These are phyloP conservation scores for Phytophthora pseudosyringae DNA, from an alignment of 352 stramenopile species.

Conservation along the genomic window DNA sequence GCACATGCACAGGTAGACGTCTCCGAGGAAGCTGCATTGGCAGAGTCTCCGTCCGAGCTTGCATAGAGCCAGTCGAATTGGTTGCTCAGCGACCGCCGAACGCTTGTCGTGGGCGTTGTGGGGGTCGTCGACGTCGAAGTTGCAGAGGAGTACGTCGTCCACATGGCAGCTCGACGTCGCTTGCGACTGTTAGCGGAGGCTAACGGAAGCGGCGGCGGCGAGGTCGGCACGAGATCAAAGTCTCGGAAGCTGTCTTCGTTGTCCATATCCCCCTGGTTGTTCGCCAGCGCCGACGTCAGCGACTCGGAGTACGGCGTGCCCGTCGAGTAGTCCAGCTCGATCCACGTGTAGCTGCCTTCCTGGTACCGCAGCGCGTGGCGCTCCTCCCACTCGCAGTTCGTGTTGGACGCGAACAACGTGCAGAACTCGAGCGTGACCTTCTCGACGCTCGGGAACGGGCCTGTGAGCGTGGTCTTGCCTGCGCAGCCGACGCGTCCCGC, in stretches of 20 bases:
- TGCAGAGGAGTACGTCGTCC: conserved; percentile 28
- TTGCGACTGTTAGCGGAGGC: conserved; percentile 36
- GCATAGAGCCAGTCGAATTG: conserved; percentile 42
- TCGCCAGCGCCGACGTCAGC: conserved; percentile 38
- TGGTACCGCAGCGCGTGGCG: conserved; percentile 56
- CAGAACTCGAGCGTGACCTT: conserved; percentile 60
- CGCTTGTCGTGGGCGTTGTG: conserved; percentile 19
- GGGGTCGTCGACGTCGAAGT: conserved; percentile 10
- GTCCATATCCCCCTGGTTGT: conserved; percentile 42
- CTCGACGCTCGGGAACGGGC: conserved; percentile 40
- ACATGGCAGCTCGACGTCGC: conserved; percentile 34
- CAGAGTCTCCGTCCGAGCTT: conserved; percentile 28
- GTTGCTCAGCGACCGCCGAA: conserved; percentile 26
- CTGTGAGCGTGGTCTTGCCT: conserved; percentile 53
- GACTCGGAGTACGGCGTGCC: conserved; percentile 52
- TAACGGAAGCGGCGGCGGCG: conserved; percentile 26
- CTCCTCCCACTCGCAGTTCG: conserved; percentile 61
- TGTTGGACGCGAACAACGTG: conserved; percentile 55
- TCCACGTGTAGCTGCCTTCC: conserved; percentile 76
- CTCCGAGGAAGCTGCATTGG: conserved; percentile 12
- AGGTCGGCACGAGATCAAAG: conserved; percentile 41
- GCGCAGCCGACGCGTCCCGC: conserved; percentile 50
- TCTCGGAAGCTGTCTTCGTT: conserved; percentile 39
- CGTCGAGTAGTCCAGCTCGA: conserved; percentile 67
- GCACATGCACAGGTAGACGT: conserved; percentile 25